These are phyloP conservation scores for Sclerotinia nivalis DNA, from an alignment of 2,329 filamentous ascomycete genomes.

Conservation along the genomic window DNA sequence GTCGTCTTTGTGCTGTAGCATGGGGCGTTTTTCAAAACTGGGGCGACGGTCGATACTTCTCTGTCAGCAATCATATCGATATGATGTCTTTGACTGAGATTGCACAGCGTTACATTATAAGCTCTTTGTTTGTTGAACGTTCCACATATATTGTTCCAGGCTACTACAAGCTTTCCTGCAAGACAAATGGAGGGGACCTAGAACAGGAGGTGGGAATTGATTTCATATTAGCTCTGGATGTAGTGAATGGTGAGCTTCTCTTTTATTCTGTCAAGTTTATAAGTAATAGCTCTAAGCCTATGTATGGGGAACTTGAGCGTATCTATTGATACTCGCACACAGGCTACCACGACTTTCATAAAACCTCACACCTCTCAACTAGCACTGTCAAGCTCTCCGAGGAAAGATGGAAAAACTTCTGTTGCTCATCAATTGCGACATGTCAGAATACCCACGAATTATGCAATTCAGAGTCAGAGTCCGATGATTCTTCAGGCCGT, in stretches of 20 bases:
- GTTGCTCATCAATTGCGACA: neutral
- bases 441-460: neutral
- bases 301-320: neutral
- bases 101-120: neutral
- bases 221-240: neutral
- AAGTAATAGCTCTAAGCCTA: neutral
- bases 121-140: neutral
- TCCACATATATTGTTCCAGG: neutral
- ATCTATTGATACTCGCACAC: neutral
- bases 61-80: neutral
- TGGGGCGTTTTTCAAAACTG: neutral
- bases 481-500: neutral
- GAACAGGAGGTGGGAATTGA: neutral
- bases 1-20: neutral
- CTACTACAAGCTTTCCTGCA: neutral
- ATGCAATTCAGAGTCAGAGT: neutral
- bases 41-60: neutral
- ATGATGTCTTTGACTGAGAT: neutral
- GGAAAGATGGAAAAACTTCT: neutral
- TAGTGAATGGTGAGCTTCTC: neutral
- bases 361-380: neutral
- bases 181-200: neutral
- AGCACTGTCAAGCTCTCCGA: neutral
- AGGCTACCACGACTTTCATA: neutral
- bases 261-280: neutral